Conservation (phyloP, 2,329 filamentous ascomycete genomes). For the Lecanoromycetidae sp. region DNA sequence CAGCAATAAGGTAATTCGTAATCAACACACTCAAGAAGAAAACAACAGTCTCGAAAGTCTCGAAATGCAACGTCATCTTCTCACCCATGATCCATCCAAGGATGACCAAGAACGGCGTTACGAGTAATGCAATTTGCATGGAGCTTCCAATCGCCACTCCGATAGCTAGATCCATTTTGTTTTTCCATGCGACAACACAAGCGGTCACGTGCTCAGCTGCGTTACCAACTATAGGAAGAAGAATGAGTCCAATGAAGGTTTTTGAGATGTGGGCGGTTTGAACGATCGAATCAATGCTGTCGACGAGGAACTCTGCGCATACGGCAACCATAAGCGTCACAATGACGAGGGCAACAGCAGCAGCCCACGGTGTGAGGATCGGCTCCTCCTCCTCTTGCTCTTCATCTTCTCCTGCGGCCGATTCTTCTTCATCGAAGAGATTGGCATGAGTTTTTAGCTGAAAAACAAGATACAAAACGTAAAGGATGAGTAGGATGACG, state of each 20-base stretch:
- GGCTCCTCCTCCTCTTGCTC: constrained; percentile 37
- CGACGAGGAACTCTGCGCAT: constrained; percentile 67
- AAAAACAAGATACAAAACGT: constrained; percentile 66
- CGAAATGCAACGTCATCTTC: constrained; percentile 68
- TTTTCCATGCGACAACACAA: constrained; percentile 63
- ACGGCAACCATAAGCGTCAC: constrained; percentile 59
- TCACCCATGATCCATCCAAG: constrained; percentile 64
- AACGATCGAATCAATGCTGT: constrained; percentile 62
- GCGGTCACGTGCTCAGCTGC: constrained; percentile 73
- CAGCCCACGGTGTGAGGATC: constrained; percentile 51
- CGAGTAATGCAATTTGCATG: constrained; percentile 70
- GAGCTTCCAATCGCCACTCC: constrained; percentile 67
- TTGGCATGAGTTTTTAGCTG: constrained; percentile 63
- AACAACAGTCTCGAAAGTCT: constrained; percentile 66
- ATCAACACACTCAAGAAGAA: constrained; percentile 66
- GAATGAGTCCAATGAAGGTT: constrained; percentile 67
- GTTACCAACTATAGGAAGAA: constrained; percentile 70
- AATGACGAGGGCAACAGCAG: constrained; percentile 53
- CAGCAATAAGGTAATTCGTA: constrained; percentile 38
- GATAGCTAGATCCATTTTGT: constrained; percentile 58
- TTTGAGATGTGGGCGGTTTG: constrained; percentile 60
- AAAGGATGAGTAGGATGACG: constrained; percentile 61
- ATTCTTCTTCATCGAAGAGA: constrained; percentile 48
- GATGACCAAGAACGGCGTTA: constrained; percentile 69
- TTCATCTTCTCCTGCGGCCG: constrained; percentile 23